Conservation (phyloP, 768 basidiomycete species). For the Rhodotorula graminis region DNA sequence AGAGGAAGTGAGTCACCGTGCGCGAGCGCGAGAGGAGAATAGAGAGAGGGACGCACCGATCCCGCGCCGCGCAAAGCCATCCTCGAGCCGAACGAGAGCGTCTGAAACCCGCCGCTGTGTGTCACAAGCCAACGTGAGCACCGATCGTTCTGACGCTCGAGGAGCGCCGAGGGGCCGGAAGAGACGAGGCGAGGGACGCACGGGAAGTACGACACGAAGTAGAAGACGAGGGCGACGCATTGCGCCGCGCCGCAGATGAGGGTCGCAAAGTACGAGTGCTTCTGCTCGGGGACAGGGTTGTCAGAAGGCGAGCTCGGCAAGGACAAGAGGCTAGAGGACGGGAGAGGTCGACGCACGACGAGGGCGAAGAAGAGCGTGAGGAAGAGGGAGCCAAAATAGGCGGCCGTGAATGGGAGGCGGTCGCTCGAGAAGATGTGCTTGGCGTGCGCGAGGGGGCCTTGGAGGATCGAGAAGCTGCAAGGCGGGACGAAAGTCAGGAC, state of each 20-base stretch:
- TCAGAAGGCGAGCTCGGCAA: not conserved
- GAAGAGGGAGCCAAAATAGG: conserved; percentile 77
- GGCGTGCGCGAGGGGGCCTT: conserved; percentile 81
- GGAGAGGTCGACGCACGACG: conserved; percentile 57
- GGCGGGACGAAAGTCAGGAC: not conserved
- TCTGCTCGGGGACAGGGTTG: conserved; percentile 50
- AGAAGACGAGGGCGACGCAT: conserved; percentile 76
- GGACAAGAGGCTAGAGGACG: not conserved
- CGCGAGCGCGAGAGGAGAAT: too few relatives aligned
- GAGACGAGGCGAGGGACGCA: conserved; percentile 59
- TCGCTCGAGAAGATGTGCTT: conserved; percentile 60
- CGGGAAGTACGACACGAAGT: conserved; percentile 92
- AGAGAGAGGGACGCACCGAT: conserved; percentile 17
- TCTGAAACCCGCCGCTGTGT: conserved; percentile 33
- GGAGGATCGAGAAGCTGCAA: conserved; percentile 48
- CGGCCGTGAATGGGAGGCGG: conserved; percentile 53
- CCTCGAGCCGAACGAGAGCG: conserved; percentile 29
- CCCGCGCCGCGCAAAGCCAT: conserved; percentile 35
- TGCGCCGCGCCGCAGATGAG: conserved; percentile 76
- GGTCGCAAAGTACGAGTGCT: conserved; percentile 78
- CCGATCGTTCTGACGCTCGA: too few relatives aligned
- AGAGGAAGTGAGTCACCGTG: too few relatives aligned
- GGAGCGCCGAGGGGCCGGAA: too few relatives aligned
- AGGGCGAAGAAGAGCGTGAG: conserved; percentile 89
- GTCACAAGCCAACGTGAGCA: too few relatives aligned